Conservation (phyloP, 768 basidiomycete species). For the Naganishia kalamii region DNA sequence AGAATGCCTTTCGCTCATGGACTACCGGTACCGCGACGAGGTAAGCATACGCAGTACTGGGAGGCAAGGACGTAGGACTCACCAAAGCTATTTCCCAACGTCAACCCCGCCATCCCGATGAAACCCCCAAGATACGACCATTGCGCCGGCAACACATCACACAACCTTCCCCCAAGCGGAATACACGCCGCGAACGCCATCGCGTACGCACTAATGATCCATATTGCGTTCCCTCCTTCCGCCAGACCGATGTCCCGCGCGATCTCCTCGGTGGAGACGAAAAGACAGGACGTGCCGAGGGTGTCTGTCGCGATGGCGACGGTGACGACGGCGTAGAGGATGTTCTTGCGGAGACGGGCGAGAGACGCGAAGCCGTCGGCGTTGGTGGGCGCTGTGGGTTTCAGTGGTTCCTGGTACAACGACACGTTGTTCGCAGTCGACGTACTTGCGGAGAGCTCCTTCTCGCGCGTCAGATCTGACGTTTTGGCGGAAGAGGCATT, state of each 20-base stretch:
- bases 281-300: not conserved
- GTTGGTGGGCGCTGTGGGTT: not conserved
- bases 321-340: not conserved
- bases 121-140: constrained; percentile 1
- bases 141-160: not conserved
- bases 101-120: not conserved
- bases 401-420: not conserved
- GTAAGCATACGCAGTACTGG: too few species aligned
- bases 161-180: not conserved
- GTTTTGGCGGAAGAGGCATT: too few species aligned
- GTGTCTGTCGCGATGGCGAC: not conserved
- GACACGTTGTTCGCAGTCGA: too few species aligned
- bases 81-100: not conserved
- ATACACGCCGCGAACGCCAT: not conserved
- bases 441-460: too few species aligned
- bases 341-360: not conserved
- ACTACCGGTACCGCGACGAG: constrained; percentile 27
- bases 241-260: not conserved
- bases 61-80: too few species aligned
- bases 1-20: constrained; percentile 40
- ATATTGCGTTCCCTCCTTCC: not conserved
- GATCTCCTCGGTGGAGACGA: not conserved
- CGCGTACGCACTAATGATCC: not conserved
- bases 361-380: not conserved
- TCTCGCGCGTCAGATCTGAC: too few species aligned